Conservation (phyloP, 768 basidiomycete genomes). For the Rhizopogon roseolus region DNA sequence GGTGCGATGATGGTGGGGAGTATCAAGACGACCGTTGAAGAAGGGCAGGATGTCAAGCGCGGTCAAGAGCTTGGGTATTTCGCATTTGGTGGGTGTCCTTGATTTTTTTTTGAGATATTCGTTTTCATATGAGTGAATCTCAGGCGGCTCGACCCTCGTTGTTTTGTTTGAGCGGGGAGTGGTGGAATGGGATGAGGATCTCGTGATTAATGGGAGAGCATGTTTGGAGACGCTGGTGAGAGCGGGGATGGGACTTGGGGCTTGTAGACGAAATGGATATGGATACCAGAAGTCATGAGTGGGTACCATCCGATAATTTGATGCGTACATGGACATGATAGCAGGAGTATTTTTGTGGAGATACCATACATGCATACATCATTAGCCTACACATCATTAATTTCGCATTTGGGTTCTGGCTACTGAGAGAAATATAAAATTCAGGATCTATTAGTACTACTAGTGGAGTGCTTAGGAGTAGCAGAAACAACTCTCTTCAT, state of each 20-base stretch:
- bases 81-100: constrained; percentile 70
- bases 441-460: no score
- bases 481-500: no score
- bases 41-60: constrained; percentile 74
- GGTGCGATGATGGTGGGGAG: constrained; percentile 97
- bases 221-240: constrained; percentile 88
- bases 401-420: no score
- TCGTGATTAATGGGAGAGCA: constrained; percentile 77
- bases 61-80: constrained; percentile 95
- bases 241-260: constrained; percentile 83
- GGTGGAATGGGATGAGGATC: constrained; percentile 89
- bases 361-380: not conserved
- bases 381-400: not conserved
- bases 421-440: no score
- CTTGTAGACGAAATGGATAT: constrained; percentile 9
- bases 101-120: not conserved
- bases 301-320: not conserved
- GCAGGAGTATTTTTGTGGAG: not conserved
- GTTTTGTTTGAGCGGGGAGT: constrained; percentile 81
- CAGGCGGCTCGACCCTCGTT: constrained; percentile 91
- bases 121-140: not conserved
- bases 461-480: no score
- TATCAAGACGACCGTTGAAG: constrained; percentile 81
- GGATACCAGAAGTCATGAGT: not conserved
- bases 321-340: not conserved